These are phyloP conservation scores for Arthroderma sp. DNA, from an alignment of 2,329 filamentous ascomycete species.

Conservation along the genomic window DNA sequence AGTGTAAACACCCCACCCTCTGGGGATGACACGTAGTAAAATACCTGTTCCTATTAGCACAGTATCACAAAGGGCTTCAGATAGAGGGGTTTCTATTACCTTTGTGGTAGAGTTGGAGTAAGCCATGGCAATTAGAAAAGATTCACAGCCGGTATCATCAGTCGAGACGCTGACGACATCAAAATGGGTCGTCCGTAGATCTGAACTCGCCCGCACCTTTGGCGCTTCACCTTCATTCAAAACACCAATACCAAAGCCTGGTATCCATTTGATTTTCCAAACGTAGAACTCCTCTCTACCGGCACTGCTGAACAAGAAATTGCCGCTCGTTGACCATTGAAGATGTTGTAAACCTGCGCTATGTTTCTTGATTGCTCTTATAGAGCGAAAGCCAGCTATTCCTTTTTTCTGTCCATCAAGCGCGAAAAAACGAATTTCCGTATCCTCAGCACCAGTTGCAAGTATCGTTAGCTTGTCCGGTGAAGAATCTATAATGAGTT, in stretches of 20 bases:
- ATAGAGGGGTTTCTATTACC: slow-evolving; percentile 24
- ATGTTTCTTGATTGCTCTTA: slow-evolving; percentile 62
- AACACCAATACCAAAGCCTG: slow-evolving; percentile 42
- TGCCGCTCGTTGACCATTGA: slow-evolving; percentile 55
- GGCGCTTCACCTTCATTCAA: slow-evolving; percentile 42
- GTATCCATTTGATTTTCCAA: slow-evolving; percentile 55
- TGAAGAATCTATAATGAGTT: background rate
- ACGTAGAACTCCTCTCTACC: slow-evolving; percentile 82
- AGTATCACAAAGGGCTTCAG: background rate
- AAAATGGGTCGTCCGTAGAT: slow-evolving; percentile 73
- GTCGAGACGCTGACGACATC: slow-evolving; percentile 40
- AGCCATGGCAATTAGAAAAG: slow-evolving; percentile 55
- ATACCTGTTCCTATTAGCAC: slow-evolving; percentile 29
- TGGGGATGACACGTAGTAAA: slow-evolving; percentile 26
- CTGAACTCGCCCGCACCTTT: slow-evolving; percentile 41
- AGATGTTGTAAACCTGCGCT: slow-evolving; percentile 72
- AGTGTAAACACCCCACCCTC: slow-evolving; percentile 26
- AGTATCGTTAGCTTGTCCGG: slow-evolving; percentile 32
- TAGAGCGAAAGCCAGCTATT: slow-evolving; percentile 34
- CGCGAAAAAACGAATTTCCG: slow-evolving; percentile 57
- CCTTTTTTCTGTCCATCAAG: slow-evolving; percentile 13
- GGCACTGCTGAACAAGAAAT: slow-evolving; percentile 70
- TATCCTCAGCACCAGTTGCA: slow-evolving; percentile 60
- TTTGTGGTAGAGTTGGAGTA: slow-evolving; percentile 76
- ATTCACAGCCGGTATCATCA: slow-evolving; percentile 16